Base-by-base conservation (phyloP, 495 filamentous ascomycete species). In the Cenococcum geophilum region DNA sequence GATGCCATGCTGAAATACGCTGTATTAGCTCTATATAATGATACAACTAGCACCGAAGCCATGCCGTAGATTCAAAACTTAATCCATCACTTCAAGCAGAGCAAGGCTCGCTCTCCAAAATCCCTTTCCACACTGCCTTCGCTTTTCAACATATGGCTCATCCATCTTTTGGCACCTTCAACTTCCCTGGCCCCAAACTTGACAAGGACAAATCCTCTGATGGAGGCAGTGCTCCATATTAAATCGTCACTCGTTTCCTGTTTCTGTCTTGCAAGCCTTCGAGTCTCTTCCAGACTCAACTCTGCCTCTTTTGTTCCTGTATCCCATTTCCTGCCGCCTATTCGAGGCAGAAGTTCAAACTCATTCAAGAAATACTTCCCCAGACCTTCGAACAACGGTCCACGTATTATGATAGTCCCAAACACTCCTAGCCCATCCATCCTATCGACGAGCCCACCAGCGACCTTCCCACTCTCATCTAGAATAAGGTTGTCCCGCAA, bases 181-280 rank as follows among this genome's bases (percentile, higher is more conserved):
- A 87, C 78, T 49, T 80, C 80, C 62, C 69, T 73, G 1, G 85
- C 85, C 4, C 80, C 81, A 70, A 97, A 93, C 75, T 97, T 98
- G 23, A 97, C 86, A 21, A 97, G 78, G 9, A 92, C 85, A 65
- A 89, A 95, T 1, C 89, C 90, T 8, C 92, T 80, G 27, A 95
- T 83, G 36, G 79, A 80, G 22, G 91, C 87, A 16, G 89, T 91
- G 21, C 91, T 96, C 90, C 92, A 98, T 0, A 95, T 78, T 6
- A 92, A 70, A 54, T 80, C 78, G 57, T 82, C 77, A 21, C 74
- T 71, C 61, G 75, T 77, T 72, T 87, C 88, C 69, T 79, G 73
- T 58, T 69, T 70, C 61, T 71, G 70, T 70, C 75, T 75, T 47
- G 62, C 63, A 32, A 69, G 57, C 49, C 71, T 64, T 70, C 68